Conservation (phyloP, 2,329 filamentous ascomycete genomes). For the Lachnellula hyalina region DNA sequence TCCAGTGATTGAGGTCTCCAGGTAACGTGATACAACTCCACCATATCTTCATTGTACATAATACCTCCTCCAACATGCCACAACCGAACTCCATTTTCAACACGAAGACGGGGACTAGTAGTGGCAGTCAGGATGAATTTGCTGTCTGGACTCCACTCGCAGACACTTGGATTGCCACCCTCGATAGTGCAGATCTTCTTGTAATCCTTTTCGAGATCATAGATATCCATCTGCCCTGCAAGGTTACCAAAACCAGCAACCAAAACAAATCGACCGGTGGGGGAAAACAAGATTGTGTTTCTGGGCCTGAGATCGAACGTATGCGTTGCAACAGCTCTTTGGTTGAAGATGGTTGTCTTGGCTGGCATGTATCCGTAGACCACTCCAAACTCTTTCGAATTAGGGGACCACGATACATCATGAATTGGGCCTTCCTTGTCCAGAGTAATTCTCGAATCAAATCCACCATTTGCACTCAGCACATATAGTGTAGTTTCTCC, state of each 20-base stretch:
- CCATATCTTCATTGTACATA: constrained; percentile 95
- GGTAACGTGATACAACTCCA: constrained; percentile 82
- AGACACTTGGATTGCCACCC: constrained; percentile 91
- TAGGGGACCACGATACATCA: constrained; percentile 97
- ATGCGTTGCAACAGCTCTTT: constrained; percentile 74
- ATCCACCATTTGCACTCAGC: constrained; percentile 82
- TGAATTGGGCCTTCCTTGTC: constrained; percentile 98
- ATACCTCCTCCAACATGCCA: constrained; percentile 86
- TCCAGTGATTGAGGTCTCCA: constrained; percentile 74
- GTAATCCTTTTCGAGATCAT: constrained; percentile 92
- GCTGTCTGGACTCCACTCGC: constrained; percentile 95
- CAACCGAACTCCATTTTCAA: constrained; percentile 93
- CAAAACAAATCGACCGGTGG: constrained; percentile 85
- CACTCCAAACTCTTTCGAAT: constrained; percentile 95
- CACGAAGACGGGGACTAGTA: constrained; percentile 87
- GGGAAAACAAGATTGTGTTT: constrained; percentile 94
- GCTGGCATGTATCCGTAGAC: constrained; percentile 99
- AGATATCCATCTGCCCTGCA: constrained; percentile 95
- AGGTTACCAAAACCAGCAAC: constrained; percentile 97
- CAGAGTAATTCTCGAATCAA: constrained; percentile 85
- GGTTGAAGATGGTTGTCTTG: constrained; percentile 97
- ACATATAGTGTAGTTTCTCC: constrained; percentile 97
- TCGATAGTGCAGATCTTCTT: constrained; percentile 90
- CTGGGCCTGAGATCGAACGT: constrained; percentile 81
- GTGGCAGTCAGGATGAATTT: constrained; percentile 96